Conservation (phyloP, 371 early-diverging fungal species). For the Mucor lusitanicus region DNA sequence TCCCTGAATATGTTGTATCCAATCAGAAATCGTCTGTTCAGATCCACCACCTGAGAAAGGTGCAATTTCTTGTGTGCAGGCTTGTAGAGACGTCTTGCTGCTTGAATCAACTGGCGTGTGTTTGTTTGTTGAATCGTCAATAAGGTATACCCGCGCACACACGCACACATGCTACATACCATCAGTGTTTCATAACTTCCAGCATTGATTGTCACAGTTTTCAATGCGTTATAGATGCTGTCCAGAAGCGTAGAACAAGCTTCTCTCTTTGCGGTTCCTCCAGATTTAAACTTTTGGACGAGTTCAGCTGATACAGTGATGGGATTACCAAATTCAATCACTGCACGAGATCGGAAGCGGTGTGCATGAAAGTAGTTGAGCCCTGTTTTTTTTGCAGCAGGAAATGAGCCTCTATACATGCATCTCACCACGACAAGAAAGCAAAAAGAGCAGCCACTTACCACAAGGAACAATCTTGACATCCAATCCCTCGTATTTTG, state of each 20-base stretch:
- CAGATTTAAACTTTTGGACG: conserved; percentile 77
- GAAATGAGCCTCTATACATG: neutral
- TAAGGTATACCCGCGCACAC: neutral
- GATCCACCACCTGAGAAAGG: conserved; percentile 75
- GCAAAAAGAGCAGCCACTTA: conserved; percentile 3
- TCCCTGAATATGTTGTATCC: conserved; percentile 76
- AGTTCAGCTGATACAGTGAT: conserved; percentile 71
- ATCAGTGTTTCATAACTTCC: conserved; percentile 89
- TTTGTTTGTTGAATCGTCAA: neutral
- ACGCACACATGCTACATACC: conserved; percentile 47
- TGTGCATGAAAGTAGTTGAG: conserved; percentile 94
- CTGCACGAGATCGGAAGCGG: conserved; percentile 91
- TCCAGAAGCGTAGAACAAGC: conserved; percentile 78
- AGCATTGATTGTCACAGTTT: conserved; percentile 85
- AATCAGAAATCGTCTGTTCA: conserved; percentile 84
- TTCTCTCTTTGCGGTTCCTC: conserved; percentile 78
- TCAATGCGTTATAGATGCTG: conserved; percentile 69
- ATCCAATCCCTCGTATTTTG: conserved; percentile 74
- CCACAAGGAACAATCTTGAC: conserved; percentile 91
- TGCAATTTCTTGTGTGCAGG: conserved; percentile 79
- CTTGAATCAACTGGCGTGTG: conserved; percentile 78
- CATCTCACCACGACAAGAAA: too few relatives aligned
- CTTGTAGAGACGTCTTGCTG: conserved; percentile 85
- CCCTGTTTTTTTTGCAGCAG: conserved; percentile 51
- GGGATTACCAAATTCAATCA: conserved; percentile 93